Conservation (phyloP, 768 basidiomycete species). For the Artomyces pyxidatus region DNA sequence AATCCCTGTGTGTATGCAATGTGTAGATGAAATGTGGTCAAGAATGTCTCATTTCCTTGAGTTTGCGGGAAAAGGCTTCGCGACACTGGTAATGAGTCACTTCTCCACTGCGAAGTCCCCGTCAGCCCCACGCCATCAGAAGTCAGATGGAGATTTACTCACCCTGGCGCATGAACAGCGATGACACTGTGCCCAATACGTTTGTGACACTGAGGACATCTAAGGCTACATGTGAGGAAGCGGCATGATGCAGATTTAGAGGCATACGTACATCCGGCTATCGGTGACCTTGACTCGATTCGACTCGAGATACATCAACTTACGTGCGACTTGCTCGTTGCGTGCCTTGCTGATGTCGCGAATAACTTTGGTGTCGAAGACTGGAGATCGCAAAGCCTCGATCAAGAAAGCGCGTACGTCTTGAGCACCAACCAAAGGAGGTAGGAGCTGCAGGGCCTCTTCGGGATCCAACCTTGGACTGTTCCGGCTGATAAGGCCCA, state of each 20-base stretch:
- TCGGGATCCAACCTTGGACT: constrained; percentile 74
- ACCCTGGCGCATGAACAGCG: constrained; percentile 15
- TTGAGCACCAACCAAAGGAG: constrained; percentile 80
- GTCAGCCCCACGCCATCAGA: not conserved
- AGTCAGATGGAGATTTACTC: not conserved
- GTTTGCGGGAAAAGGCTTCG: constrained; percentile 61
- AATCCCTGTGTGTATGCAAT: too few species aligned
- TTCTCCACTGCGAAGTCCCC: constrained; percentile 60
- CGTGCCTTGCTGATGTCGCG: constrained; percentile 66
- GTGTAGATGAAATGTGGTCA: not conserved
- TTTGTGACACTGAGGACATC: constrained; percentile 17
- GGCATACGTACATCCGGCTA: constrained; percentile 70
- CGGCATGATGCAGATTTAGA: constrained; percentile 2
- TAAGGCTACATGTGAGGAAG: not conserved
- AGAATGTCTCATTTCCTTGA: constrained; percentile 31
- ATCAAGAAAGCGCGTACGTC: constrained; percentile 75
- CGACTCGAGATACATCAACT: constrained; percentile 68
- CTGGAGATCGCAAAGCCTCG: constrained; percentile 55
- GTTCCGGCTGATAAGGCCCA: constrained; percentile 83
- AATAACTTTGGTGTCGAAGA: constrained; percentile 63
- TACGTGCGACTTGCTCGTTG: constrained; percentile 66
- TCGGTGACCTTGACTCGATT: constrained; percentile 86
- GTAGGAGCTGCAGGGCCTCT: constrained; percentile 78
- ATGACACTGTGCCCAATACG: constrained; percentile 17
- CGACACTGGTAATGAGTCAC: constrained; percentile 97